Base-by-base conservation (phyloP, 1,284 basidiomycete genomes). In the Ganoderma sinense region DNA sequence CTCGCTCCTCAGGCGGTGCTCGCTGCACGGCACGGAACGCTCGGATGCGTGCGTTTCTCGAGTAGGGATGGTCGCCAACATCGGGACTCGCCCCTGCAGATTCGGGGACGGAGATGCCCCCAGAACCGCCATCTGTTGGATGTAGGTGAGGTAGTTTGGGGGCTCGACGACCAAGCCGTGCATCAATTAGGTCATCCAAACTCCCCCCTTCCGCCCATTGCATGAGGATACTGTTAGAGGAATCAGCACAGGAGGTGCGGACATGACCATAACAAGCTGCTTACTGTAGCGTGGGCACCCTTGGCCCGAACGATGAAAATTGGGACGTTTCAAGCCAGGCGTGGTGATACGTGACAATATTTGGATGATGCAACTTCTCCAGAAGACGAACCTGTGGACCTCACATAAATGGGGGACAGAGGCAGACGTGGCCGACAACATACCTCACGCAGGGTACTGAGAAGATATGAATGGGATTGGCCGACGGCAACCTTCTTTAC, bases 401-500 rank as follows among this genome's bases (percentile, higher is more conserved):
- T 29, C 11, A 10, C 31, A 61, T 59, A n/a, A 64, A 53, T 53
- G 29, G 31, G 18, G 29, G 31, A 39, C 29, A 33, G 23, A 23
- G 39, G 33, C 26, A 26, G 20, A 33, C 11, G 10, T 16, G 20
- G 18, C 36, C 55, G 11, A 18, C 16, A 18, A 73, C 84, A 63
- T 62, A 91, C 93, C 84, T 97, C 96, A 64, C 90, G 88, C 40
- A 97, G 83, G 66, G 94, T 96, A 63, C 90, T 89, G 55, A 95
- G 82, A 3, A 97, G 85, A 82, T 97, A 97, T 0, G 89, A 84
- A 74, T 94, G 92, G 0, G 94, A 96, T 75, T 95, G 90, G 41
- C 97, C 96, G 0, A 98, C 94, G 0, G 96, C 96, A 43, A 98
- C 95, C 80, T 97, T 98, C 83, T 98, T 98, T 64, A 98, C 94